Base-by-base conservation (phyloP, 208 protist species). In the Acanthamoeba castellanii region DNA sequence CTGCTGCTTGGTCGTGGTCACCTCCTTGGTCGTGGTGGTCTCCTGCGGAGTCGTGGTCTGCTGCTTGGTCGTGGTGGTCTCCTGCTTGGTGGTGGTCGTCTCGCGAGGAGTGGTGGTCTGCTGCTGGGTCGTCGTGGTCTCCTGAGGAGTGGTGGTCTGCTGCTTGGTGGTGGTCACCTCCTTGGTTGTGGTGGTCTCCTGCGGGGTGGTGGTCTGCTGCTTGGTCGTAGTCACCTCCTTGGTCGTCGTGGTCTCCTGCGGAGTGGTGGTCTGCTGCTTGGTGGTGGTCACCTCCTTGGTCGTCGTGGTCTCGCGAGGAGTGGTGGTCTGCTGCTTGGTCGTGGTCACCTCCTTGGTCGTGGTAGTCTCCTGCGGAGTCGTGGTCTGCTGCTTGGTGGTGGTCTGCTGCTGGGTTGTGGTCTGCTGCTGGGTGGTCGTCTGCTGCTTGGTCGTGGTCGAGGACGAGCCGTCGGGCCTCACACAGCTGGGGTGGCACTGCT, bases 401-500 rank as follows among this genome's bases (percentile, higher is more conserved):
- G 22, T 72, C n/a, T n/a, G 1, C n/a, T n/a, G 37, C 37, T 1
- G 37, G 1, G 37, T 42, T 1, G 59, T 66, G 59, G 59, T 18
- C 52, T 57, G 52, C 52, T 57, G 2, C 18, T 59, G 9, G 66
- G 66, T 72, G 27, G 66, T 72, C n/a, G 66, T 72, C n/a, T 34
- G 2, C 30, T 37, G n/a, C 66, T 72, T 34, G 25, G 66, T 72
- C 3, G 66, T 72, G 68, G 68, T 76, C 30, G n/a, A 27, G 64
- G 2, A 25, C 9, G 13, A 34, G 30, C 34, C 68, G 68, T 22
- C 72, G 22, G 72, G 72, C 37, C 30, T 82, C 37, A 82, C 20
- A 9, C 72, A 82, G 42, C 72, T 18, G 7, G 72, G 72, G 72
- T 82, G 13, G 81, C 81, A 88, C 50, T 66, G 81, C n/a, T 42